These are phyloP conservation scores for Cyberlindnera xylosilytica DNA, from an alignment of 805 yeast species.

Conservation along the genomic window DNA sequence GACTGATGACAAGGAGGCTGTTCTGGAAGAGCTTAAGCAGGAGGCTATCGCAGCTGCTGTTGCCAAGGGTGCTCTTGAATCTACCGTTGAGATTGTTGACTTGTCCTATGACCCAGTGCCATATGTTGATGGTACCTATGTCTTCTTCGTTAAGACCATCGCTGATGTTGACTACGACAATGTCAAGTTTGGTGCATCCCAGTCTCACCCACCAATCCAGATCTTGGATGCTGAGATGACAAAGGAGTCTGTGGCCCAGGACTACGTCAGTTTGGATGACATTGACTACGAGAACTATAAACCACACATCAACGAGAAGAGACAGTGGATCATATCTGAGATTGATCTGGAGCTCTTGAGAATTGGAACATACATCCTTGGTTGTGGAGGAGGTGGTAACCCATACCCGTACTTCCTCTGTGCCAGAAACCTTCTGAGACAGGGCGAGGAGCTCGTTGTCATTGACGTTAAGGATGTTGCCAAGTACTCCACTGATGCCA, in stretches of 20 bases:
- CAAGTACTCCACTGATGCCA: constrained; percentile 22
- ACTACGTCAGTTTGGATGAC: constrained; percentile 12
- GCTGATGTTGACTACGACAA: constrained; percentile 21
- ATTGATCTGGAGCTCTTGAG: constrained; percentile 39
- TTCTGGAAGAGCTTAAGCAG: constrained; percentile 21
- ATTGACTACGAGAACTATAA: constrained; percentile 25
- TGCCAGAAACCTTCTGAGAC: constrained; percentile 31
- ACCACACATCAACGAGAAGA: constrained; percentile 14
- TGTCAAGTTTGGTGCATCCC: constrained; percentile 17
- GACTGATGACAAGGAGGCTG: constrained; percentile 14
- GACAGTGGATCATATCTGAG: constrained; percentile 27
- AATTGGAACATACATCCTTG: constrained; percentile 46
- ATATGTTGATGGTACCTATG: constrained; percentile 30
- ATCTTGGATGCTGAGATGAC: constrained; percentile 1
- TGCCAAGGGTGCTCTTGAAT: constrained; percentile 27
- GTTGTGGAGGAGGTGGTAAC: constrained; percentile 52
- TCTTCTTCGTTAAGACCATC: constrained; percentile 20
- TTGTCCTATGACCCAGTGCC: constrained; percentile 29
- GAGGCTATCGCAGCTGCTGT: constrained; percentile 23
- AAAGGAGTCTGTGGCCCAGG: constrained; percentile 7
- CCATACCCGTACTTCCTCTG: constrained; percentile 41
- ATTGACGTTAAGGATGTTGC: constrained; percentile 26
- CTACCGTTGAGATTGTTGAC: constrained; percentile 26
- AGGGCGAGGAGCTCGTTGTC: constrained; percentile 35
- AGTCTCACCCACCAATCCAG: constrained; percentile 11